Evolutionary conservation across 768 basidiomycete species (phyloP).

Genomic region (Amanita rubescens): DNA sequence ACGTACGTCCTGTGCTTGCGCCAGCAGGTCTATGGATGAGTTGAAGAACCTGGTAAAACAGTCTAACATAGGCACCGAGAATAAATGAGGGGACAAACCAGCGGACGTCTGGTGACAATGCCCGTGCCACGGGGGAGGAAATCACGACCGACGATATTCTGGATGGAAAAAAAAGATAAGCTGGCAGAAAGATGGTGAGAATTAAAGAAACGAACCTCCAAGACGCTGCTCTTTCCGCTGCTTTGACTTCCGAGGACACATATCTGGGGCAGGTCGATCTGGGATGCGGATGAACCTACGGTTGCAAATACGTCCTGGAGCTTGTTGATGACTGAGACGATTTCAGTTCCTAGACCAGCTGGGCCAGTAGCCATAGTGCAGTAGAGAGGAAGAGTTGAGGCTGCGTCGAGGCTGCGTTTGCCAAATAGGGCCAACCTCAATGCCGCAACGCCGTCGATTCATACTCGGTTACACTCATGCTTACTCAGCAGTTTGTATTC

Average conservation of each 20-base stretch:
- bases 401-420: too few relatives aligned
- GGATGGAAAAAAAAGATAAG: slow-evolving; percentile 3
- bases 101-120: slow-evolving; percentile 94
- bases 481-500: too few relatives aligned
- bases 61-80: slow-evolving; percentile 2
- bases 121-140: slow-evolving; percentile 98
- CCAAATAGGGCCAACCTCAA: slow-evolving; percentile 7
- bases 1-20: slow-evolving; percentile 35
- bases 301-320: slow-evolving; percentile 88
- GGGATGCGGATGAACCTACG: slow-evolving; percentile 67
- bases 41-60: slow-evolving; percentile 67
- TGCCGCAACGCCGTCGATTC: too few relatives aligned
- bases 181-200: slow-evolving; percentile 3
- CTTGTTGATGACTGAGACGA: slow-evolving; percentile 78
- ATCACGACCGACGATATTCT: slow-evolving; percentile 98
- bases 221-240: slow-evolving; percentile 89
- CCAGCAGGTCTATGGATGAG: slow-evolving; percentile 78
- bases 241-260: slow-evolving; percentile 89
- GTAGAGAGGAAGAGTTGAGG: too few relatives aligned
- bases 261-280: slow-evolving; percentile 89
- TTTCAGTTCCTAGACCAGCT: slow-evolving; percentile 71
- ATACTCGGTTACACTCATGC: too few relatives aligned
- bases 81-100: slow-evolving; percentile 40
- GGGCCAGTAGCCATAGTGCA: slow-evolving; percentile 44
- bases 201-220: slow-evolving; percentile 49